Conservation (phyloP, 805 yeast genomes). For the Wickerhamomyces bisporus region DNA sequence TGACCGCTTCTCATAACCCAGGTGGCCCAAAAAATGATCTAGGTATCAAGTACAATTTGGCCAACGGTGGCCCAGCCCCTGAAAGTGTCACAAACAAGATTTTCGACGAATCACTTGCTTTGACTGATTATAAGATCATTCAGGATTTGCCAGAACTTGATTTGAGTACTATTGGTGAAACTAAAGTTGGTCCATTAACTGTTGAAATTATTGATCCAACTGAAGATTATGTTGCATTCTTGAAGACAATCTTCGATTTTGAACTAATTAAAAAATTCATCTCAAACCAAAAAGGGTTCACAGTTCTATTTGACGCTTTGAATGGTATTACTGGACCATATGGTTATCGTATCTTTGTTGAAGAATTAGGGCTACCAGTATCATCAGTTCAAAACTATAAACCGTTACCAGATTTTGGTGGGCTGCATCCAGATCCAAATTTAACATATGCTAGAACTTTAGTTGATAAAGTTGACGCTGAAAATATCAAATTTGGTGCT, state of each 20-base stretch:
- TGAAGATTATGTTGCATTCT: slow-evolving; percentile 66
- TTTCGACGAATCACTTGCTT: slow-evolving; percentile 57
- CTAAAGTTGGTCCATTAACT: slow-evolving; percentile 51
- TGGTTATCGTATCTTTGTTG: slow-evolving; percentile 76
- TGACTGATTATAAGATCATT: slow-evolving; percentile 56
- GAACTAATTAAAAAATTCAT: slow-evolving; percentile 71
- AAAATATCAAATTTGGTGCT: slow-evolving; percentile 88
- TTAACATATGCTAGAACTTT: slow-evolving; percentile 87
- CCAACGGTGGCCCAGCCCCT: slow-evolving; percentile 98
- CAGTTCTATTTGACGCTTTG: slow-evolving; percentile 79
- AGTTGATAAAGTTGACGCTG: slow-evolving; percentile 79
- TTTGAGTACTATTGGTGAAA: slow-evolving; percentile 50
- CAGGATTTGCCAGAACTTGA: slow-evolving; percentile 61
- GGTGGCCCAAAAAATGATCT: slow-evolving; percentile 92
- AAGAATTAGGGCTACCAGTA: slow-evolving; percentile 74
- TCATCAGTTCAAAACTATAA: slow-evolving; percentile 69
- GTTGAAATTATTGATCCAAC: slow-evolving; percentile 85
- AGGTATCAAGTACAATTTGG: slow-evolving; percentile 92
- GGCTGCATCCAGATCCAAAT: slow-evolving; percentile 97
- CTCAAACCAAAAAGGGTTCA: slow-evolving; percentile 49
- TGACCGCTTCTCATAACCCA: slow-evolving; percentile 96
- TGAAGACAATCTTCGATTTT: slow-evolving; percentile 86
- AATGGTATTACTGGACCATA: slow-evolving; percentile 98
- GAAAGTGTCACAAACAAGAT: slow-evolving; percentile 88
- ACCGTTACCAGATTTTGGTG: slow-evolving; percentile 92